Percentiles rank a stretch among this genome's conserved stretches.
These are phyloP conservation scores for Pterocarpus santalinus DNA, from an alignment of 306 rosid genomes.

Conservation along the genomic window DNA sequence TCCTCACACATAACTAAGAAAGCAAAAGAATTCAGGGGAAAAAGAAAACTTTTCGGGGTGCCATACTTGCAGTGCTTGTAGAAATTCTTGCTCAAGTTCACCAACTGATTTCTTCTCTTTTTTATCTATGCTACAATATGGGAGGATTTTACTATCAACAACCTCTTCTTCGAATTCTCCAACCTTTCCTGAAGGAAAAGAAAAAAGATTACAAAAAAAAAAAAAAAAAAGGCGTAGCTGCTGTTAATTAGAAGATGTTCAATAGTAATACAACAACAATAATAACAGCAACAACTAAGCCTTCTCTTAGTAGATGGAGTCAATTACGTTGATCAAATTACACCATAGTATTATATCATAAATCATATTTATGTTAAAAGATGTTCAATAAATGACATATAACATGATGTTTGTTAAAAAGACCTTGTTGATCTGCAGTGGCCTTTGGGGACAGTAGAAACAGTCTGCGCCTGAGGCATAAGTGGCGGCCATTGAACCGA, in stretches of 20 bases:
- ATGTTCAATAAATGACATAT: background rate
- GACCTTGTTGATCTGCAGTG: slow-evolving; percentile 86
- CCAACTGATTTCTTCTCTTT: slow-evolving; percentile 90
- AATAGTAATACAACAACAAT: background rate
- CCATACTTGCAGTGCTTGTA: slow-evolving; percentile 88
- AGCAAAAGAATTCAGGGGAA: background rate
- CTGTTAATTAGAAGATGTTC: background rate
- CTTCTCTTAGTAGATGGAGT: too few relatives aligned
- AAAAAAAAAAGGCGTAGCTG: background rate
- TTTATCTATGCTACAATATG: slow-evolving; percentile 80
- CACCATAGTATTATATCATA: too few relatives aligned
- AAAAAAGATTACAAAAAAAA: background rate
- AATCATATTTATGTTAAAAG: background rate
- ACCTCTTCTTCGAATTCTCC: slow-evolving; percentile 57
- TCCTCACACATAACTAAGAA: background rate
- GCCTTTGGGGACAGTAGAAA: slow-evolving; percentile 68
- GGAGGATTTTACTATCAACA: slow-evolving; percentile 81
- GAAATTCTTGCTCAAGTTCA: slow-evolving; percentile 97
- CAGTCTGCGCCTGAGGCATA: slow-evolving; percentile 59
- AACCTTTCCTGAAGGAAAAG: slow-evolving; percentile 66
- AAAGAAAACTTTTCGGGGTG: background rate
- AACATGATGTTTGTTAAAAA: background rate
- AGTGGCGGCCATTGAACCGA: slow-evolving; percentile 63
- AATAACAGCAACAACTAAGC: too few relatives aligned
- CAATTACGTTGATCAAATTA: too few relatives aligned